A percentile compares a stretch with the other conserved stretches of the same genome.
Conservation (phyloP, 768 basidiomycete genomes). For the Imleria badia region DNA sequence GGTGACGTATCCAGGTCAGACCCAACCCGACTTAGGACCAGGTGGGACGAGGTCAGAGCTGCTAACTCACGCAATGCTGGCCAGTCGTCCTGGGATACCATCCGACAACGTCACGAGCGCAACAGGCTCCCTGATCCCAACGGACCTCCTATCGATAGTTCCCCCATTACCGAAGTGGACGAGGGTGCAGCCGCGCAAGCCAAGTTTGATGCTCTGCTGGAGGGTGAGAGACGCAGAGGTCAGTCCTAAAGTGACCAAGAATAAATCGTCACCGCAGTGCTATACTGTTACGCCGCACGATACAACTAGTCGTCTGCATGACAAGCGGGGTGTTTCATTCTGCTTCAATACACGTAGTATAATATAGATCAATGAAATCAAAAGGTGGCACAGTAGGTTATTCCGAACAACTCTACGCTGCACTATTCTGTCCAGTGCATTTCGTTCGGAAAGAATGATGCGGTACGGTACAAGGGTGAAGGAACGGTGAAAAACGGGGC, state of each 20-base stretch:
- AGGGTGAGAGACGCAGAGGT: conserved; percentile 49
- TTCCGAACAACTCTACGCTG: conserved; percentile 8
- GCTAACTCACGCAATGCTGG: conserved; percentile 44
- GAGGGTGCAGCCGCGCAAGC: conserved; percentile 50
- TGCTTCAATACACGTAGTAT: conserved; percentile 1
- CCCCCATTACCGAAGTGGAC: conserved; percentile 17
- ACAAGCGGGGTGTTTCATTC: background rate
- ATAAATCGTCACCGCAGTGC: background rate
- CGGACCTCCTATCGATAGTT: conserved; percentile 2
- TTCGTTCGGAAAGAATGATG: conserved; percentile 8
- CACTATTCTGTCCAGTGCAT: conserved; percentile 6
- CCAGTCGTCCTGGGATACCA: conserved; percentile 64
- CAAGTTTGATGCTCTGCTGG: conserved; percentile 57
- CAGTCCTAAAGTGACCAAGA: conserved; percentile 22
- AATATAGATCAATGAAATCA: conserved; percentile 6
- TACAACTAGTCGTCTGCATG: background rate
- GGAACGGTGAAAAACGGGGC: background rate
- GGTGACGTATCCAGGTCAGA: conserved; percentile 5
- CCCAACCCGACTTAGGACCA: conserved; percentile 30
- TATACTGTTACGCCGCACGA: background rate
- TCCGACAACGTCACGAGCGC: conserved; percentile 59
- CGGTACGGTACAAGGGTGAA: conserved; percentile 2
- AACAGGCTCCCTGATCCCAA: conserved; percentile 16
- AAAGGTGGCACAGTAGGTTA: conserved; percentile 1
- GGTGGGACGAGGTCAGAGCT: conserved; percentile 69